Percentiles rank a stretch among this genome's conserved stretches.
Conservation (phyloP, 352 stramenopile species). For the Pilasporangium apinafurcum region DNA sequence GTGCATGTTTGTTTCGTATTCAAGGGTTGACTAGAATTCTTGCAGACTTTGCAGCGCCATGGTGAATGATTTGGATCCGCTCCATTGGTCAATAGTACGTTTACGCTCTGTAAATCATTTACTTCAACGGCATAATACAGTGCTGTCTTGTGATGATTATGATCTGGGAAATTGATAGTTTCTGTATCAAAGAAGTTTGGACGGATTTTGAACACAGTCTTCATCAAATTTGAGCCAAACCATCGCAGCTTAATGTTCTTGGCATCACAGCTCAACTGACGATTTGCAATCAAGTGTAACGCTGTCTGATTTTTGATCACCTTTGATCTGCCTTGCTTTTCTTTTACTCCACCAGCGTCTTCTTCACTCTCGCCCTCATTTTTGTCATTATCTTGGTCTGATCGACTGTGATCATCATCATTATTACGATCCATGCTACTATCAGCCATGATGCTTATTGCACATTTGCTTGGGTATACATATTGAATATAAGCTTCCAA, state of each 20-base stretch:
- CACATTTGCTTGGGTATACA: neutral
- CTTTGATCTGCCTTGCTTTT: conserved; percentile 6
- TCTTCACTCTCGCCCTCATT: neutral
- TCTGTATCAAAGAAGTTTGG: conserved; percentile 23
- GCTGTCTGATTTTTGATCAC: conserved; percentile 38
- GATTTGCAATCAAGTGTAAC: conserved; percentile 40
- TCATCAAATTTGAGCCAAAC: conserved; percentile 51
- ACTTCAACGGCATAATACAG: conserved; percentile 49
- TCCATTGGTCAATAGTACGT: conserved; percentile 21
- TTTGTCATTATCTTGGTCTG: conserved; percentile 3
- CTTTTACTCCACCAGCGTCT: conserved; percentile 1
- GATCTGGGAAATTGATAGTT: conserved; percentile 39
- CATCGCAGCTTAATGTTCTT: conserved; percentile 23
- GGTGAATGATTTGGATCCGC: conserved; percentile 52
- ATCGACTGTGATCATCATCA: conserved; percentile 5
- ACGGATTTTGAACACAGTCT: conserved; percentile 32
- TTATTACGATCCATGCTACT: conserved; percentile 7
- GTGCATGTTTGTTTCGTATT: conserved; percentile 15
- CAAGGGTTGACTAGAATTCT: conserved; percentile 4
- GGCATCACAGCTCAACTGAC: conserved; percentile 27
- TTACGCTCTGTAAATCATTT: conserved; percentile 29
- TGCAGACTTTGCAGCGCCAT: conserved; percentile 35
- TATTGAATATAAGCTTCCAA: conserved; percentile 23
- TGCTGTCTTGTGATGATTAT: conserved; percentile 42
- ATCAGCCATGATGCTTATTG: conserved; percentile 5